These are phyloP conservation scores for Mollisia scopiformis DNA, from an alignment of 2,329 filamentous ascomycete genomes.

Conservation along the genomic window DNA sequence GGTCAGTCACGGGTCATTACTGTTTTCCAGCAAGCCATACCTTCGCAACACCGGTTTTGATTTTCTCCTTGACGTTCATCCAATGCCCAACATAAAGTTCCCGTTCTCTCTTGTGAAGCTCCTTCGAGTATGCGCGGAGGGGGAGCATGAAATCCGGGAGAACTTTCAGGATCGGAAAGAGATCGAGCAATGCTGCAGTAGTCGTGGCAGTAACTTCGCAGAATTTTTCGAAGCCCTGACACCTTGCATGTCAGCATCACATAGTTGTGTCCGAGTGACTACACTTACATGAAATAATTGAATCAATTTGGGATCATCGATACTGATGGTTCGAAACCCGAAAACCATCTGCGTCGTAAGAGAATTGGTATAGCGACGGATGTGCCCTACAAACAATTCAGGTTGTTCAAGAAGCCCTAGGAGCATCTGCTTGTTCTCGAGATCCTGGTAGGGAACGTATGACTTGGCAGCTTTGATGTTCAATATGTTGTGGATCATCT, in stretches of 20 bases:
- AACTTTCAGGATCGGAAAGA: slow-evolving; percentile 44
- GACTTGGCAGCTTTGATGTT: slow-evolving; percentile 15
- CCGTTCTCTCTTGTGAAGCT: slow-evolving; percentile 17
- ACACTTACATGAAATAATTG: slow-evolving; percentile 39
- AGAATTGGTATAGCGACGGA: slow-evolving; percentile 51
- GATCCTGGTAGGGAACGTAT: slow-evolving; percentile 46
- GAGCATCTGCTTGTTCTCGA: slow-evolving; percentile 52
- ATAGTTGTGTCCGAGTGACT: too few species aligned
- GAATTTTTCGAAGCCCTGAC: slow-evolving; percentile 42
- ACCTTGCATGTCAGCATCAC: too few species aligned
- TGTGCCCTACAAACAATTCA: slow-evolving; percentile 35
- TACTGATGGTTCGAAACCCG: slow-evolving; percentile 39
- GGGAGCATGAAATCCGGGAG: slow-evolving; percentile 43
- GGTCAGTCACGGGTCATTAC: too few species aligned
- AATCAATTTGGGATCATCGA: slow-evolving; percentile 40
- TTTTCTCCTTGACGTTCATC: neutral
- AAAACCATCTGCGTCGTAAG: slow-evolving; percentile 45
- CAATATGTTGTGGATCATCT: slow-evolving; percentile 44
- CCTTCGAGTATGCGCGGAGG: neutral
- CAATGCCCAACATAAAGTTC: neutral
- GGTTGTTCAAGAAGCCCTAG: slow-evolving; percentile 42
- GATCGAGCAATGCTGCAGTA: slow-evolving; percentile 49
- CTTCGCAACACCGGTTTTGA: neutral
- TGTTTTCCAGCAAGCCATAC: too few species aligned
- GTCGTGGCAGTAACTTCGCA: slow-evolving; percentile 47